These are phyloP conservation scores for Penicillium lagena DNA, from an alignment of 495 filamentous ascomycete genomes.

Conservation along the genomic window DNA sequence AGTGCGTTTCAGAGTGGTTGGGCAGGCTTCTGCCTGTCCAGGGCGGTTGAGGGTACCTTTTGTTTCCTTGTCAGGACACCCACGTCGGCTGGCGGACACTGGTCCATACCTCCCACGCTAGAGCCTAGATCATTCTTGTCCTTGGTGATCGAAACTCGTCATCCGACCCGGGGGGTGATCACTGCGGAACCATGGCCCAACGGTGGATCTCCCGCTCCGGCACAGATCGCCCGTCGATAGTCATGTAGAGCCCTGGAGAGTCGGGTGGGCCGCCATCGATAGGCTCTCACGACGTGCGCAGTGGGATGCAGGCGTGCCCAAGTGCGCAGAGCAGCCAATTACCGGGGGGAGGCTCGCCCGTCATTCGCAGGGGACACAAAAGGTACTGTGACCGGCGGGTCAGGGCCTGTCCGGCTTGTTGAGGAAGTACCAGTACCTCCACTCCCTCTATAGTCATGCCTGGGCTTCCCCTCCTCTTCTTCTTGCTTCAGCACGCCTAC, in stretches of 20 bases:
- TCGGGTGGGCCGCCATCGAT: too few species aligned
- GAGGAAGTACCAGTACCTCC: slow-evolving; percentile 6
- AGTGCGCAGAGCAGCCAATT: slow-evolving; percentile 43
- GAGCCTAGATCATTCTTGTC: too few species aligned
- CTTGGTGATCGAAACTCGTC: too few species aligned
- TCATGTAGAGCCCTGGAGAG: too few species aligned
- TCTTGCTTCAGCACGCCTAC: slow-evolving; percentile 6
- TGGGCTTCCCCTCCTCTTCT: slow-evolving; percentile 9
- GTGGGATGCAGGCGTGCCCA: slow-evolving; percentile 42
- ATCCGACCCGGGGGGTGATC: too few species aligned
- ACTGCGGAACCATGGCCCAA: too few species aligned
- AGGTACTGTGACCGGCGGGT: slow-evolving; percentile 21
- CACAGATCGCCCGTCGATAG: too few species aligned
- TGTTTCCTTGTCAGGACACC: too few species aligned
- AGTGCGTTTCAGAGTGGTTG: slow-evolving; percentile 2
- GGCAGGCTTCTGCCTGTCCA: neutral
- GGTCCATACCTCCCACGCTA: too few species aligned
- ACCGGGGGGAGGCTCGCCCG: slow-evolving; percentile 10
- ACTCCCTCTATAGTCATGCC: slow-evolving; percentile 16
- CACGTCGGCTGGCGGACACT: too few species aligned
- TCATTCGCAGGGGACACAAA: slow-evolving; percentile 19
- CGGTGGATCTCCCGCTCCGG: too few species aligned
- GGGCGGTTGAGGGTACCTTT: neutral
- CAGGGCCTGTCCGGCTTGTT: slow-evolving; percentile 9
- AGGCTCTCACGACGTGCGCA: too few species aligned